Base-by-base conservation (phyloP, 176 grass and related monocot species). In the Avena insularis region DNA sequence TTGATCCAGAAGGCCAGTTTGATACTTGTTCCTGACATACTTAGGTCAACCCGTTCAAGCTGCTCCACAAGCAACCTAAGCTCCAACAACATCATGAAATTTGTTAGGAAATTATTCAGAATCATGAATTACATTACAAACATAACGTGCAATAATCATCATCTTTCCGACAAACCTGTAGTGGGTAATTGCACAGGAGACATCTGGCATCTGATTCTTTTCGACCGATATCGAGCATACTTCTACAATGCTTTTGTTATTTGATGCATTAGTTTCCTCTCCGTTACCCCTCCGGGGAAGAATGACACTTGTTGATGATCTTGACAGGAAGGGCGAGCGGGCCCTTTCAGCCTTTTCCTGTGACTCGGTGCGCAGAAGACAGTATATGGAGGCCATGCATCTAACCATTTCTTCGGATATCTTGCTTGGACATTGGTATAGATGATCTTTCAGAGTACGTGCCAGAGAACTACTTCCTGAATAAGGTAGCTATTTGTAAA, bases 381-480 rank as follows among this genome's bases (percentile, higher is more conserved):
- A 90, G 80, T 96, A 99, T 83, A 96, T 87, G 17, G 90, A 90
- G 43, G 97, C 87, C 97, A 99, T 94, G 83, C 97, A 99, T 85
- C 89, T 91, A 57, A 99, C 87, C 97, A 99, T 94, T 88, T 99
- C 97, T 92, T 99, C 97, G 36, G 97, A 99, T 86, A 99, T 99
- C 87, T 95, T 99, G 79, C 92, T 96, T 59, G 97, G 97, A 60
- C 97, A 96, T 86, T 96, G 94, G 36, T 93, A 90, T 23, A 99
- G 87, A 84, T 99, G 92, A 45, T 99, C 94, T 91, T 96, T 99
- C 85, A 99, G 83, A 23, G 94, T 99, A 25, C 89, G 89, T 57
- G 91, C 80, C 60, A 93, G 86, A 77, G 86, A 89, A 85, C 81
- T 89, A 78, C 87, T 90, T 86, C 80, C 82, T 58, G 85, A 89